These are phyloP conservation scores for Delphinella strobiligena DNA, from an alignment of 2,329 filamentous ascomycete species.

Conservation along the genomic window DNA sequence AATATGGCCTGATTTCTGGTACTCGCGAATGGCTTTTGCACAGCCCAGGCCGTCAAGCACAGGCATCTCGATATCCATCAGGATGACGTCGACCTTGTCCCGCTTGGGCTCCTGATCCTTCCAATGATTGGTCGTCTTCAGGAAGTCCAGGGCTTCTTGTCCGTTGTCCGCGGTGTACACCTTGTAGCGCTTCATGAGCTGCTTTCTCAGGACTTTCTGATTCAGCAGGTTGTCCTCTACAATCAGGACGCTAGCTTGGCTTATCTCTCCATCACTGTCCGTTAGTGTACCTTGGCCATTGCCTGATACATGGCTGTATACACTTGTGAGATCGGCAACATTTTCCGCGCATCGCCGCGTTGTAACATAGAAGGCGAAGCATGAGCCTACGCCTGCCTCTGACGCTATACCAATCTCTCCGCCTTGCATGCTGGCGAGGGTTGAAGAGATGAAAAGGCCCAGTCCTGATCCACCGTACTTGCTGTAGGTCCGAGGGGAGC, in stretches of 20 bases:
- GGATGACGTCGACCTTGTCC: too few species aligned
- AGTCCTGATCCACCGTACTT: constrained; percentile 57
- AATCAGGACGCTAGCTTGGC: constrained; percentile 1
- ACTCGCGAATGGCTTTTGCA: constrained; percentile 53
- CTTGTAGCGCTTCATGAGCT: constrained; percentile 21
- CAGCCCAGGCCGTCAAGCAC: constrained; percentile 56
- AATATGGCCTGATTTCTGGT: constrained; percentile 51
- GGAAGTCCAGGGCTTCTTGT: constrained; percentile 22
- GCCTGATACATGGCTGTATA: too few species aligned
- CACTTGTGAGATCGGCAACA: not conserved
- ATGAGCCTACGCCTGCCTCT: constrained; percentile 45
- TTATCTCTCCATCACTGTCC: too few species aligned
- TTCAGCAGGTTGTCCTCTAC: constrained; percentile 18
- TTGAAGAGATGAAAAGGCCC: constrained; percentile 56
- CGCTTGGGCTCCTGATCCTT: not conserved
- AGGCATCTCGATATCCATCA: not conserved
- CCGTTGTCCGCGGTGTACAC: constrained; percentile 30
- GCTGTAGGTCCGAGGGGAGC: constrained; percentile 52
- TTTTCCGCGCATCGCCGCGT: constrained; percentile 26
- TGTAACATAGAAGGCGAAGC: constrained; percentile 56
- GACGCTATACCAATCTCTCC: constrained; percentile 57
- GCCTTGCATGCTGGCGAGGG: constrained; percentile 57
- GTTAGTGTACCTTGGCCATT: too few species aligned
- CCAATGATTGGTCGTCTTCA: constrained; percentile 15
- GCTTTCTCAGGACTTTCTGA: constrained; percentile 27